Evolutionary conservation across 2,329 filamentous ascomycete species (phyloP), one percentile per base, ranked within the genome.

Genomic region (Hypomyces perniciosus): DNA sequence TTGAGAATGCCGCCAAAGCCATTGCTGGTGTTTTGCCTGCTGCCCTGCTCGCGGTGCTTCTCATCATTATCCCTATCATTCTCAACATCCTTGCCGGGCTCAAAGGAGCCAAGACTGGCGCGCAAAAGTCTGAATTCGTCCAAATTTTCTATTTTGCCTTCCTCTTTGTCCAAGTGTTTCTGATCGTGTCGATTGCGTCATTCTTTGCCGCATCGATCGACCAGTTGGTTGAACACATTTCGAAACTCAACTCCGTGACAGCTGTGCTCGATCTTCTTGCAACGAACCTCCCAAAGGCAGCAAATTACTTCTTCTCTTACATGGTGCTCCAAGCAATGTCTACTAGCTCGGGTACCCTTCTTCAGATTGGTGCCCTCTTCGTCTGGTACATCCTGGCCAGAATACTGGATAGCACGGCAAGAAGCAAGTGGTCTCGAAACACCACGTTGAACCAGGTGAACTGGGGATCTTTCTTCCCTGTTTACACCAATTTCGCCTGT

Each of bases 241-340:
- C 69, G 8, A 37, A 65, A 26, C 53, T 77, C 4, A 41, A 62
- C 3, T 77, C 88, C 42, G 83, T 89, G 6, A 70, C 73, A n/a
- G 77, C 77, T 35, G 80, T 95, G 51, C 81, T 93, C 0, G 68
- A 81, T 13, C 76, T 87, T 0, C 72, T 99, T 29, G 92, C 92
- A 0, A 67, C 75, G 8, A 93, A 91, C 54, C 73, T 99, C 5
- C 93, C 93, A 2, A 87, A 83, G 59, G 86, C 91, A 0, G 87
- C 90, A 59, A 96, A 96, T 65, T 99, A 97, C 69, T 99, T 97
- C 74, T 97, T 96, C 76, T 92, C 90, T 1, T 99, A 99, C 78
- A 91, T 99, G 84, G 86, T 96, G 64, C 83, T 99, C 8, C 93
- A 97, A 62, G 90, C 91, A 1, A 77, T 97, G 60, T 90, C 89